Percentiles rank a stretch among this genome's conserved stretches.
Conservation (phyloP, 169 alveolate genomes). For the Besnoitia besnoiti region DNA sequence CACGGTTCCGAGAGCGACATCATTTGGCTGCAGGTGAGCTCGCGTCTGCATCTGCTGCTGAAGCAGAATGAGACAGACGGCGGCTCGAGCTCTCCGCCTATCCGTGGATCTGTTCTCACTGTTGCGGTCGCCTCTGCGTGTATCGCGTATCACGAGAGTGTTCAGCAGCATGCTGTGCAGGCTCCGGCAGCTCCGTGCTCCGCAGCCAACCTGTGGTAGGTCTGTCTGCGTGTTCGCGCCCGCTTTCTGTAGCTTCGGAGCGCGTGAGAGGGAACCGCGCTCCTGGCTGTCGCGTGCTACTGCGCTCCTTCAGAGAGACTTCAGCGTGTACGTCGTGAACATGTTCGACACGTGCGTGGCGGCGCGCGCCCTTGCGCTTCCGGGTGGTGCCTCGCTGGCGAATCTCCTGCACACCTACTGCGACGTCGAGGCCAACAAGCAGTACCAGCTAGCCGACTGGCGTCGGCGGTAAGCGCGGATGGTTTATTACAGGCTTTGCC, state of each 20-base stretch:
- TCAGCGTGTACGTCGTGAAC: constrained; percentile 91
- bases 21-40: constrained; percentile 87
- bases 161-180: too few relatives aligned
- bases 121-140: neutral
- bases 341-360: constrained; percentile 95
- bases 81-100: too few relatives aligned
- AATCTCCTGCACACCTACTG: constrained; percentile 83
- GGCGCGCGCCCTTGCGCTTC: constrained; percentile 84
- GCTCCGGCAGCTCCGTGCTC: too few relatives aligned
- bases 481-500: neutral
- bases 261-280: too few relatives aligned
- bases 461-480: constrained; percentile 73
- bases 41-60: too few relatives aligned
- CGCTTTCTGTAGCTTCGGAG: too few relatives aligned
- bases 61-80: neutral
- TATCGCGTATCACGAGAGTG: neutral
- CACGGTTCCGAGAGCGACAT: constrained; percentile 94
- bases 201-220: too few relatives aligned
- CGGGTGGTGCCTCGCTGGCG: constrained; percentile 83
- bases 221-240: too few relatives aligned
- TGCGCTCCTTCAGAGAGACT: constrained; percentile 88
- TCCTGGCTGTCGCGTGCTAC: too few relatives aligned
- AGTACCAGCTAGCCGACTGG: constrained; percentile 94
- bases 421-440: constrained; percentile 87
- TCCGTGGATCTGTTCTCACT: too few relatives aligned